Conservation (phyloP, 805 yeast genomes). For the Cyberlindnera mrakii region DNA sequence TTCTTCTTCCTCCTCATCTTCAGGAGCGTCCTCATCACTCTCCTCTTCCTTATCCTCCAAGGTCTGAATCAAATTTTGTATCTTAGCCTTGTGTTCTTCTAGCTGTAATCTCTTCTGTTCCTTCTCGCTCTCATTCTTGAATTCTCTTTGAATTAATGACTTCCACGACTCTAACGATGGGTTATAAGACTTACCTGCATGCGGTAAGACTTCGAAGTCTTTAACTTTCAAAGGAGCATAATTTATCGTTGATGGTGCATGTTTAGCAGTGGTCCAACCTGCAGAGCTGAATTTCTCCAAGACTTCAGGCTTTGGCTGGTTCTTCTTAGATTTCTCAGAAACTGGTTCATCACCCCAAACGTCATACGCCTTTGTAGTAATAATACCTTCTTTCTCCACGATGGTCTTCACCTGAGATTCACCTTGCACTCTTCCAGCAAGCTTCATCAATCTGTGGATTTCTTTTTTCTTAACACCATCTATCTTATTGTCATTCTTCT, state of each 20-base stretch:
- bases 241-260: slow-evolving; percentile 49
- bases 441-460: slow-evolving; percentile 44
- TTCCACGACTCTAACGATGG: slow-evolving; percentile 86
- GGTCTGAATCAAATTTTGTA: slow-evolving; percentile 58
- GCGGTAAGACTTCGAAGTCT: slow-evolving; percentile 49
- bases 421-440: slow-evolving; percentile 69
- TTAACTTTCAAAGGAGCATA: slow-evolving; percentile 48
- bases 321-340: slow-evolving; percentile 16
- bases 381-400: slow-evolving; percentile 59
- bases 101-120: slow-evolving; percentile 60
- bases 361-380: slow-evolving; percentile 49
- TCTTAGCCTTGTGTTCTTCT: slow-evolving; percentile 56
- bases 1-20: slow-evolving; percentile 29
- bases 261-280: slow-evolving; percentile 47
- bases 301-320: slow-evolving; percentile 30
- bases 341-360: slow-evolving; percentile 52
- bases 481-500: slow-evolving; percentile 42
- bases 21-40: slow-evolving; percentile 30
- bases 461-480: slow-evolving; percentile 32
- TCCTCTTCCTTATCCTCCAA: slow-evolving; percentile 54
- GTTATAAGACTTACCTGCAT: slow-evolving; percentile 89
- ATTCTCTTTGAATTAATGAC: slow-evolving; percentile 60
- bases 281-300: slow-evolving; percentile 33
- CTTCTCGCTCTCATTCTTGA: slow-evolving; percentile 52
- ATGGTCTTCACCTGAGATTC: slow-evolving; percentile 45